Evolutionary conservation across 352 stramenopile species (phyloP).

Genomic region (Phytophthora cactorum): DNA sequence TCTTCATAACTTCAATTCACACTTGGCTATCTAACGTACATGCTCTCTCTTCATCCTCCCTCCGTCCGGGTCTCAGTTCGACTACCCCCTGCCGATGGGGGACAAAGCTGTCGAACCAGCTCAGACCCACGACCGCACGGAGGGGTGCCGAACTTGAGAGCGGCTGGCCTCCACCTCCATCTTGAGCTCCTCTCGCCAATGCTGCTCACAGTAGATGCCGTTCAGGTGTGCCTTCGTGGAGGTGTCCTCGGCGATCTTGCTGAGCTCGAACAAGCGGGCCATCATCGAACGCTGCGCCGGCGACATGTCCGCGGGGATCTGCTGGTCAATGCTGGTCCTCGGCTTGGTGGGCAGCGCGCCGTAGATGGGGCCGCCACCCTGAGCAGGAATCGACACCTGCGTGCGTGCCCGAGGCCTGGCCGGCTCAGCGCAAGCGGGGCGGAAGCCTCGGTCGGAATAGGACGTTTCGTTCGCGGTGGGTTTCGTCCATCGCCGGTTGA

Average conservation of each 20-base stretch:
- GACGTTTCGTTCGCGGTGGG: constrained; percentile 10
- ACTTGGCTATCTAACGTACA: constrained; percentile 24
- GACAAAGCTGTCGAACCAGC: constrained; percentile 8
- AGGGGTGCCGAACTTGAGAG: constrained; percentile 17
- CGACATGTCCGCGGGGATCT: constrained; percentile 17
- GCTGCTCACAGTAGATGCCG: constrained; percentile 47
- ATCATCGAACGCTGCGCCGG: constrained; percentile 29
- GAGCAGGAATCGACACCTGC: constrained; percentile 20
- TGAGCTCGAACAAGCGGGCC: constrained; percentile 52
- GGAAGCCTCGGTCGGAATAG: constrained; percentile 15
- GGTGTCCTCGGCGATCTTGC: constrained; percentile 53
- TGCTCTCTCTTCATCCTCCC: constrained; percentile 6
- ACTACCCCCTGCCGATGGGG: constrained; percentile 16
- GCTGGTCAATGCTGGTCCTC: constrained; percentile 5
- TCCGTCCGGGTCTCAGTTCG: neutral
- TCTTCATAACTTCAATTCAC: constrained; percentile 36
- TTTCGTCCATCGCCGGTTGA: constrained; percentile 21
- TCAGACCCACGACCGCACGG: constrained; percentile 25
- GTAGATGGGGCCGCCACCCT: constrained; percentile 9
- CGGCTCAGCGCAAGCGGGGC: constrained; percentile 1
- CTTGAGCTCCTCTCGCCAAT: constrained; percentile 38
- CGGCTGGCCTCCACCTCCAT: constrained; percentile 33
- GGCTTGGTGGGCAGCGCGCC: constrained; percentile 13
- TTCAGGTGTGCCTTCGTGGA: constrained; percentile 60
- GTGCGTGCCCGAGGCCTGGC: constrained; percentile 18